These are phyloP conservation scores for Trypanosomatidae sp. DNA, from an alignment of 208 protist genomes.

Conservation along the genomic window DNA sequence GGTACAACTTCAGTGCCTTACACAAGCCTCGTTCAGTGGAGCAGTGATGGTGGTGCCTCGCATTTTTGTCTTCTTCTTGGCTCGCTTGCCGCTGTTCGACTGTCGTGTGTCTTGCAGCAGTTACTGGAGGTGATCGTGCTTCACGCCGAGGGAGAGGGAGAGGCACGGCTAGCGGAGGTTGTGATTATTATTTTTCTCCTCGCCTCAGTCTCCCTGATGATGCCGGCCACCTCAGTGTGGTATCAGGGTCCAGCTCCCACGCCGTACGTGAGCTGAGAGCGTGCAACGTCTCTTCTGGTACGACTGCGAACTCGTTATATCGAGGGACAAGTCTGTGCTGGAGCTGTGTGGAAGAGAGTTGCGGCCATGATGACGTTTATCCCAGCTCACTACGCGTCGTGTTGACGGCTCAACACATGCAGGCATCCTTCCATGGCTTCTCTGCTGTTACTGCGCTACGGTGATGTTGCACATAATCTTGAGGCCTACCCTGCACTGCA, in stretches of 20 bases:
- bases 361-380: background rate
- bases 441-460: background rate
- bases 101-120: background rate
- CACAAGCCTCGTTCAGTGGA: constrained; percentile 12
- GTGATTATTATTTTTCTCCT: background rate
- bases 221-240: background rate
- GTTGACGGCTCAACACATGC: background rate
- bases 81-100: background rate
- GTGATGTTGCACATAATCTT: background rate
- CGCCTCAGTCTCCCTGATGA: background rate
- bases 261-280: background rate
- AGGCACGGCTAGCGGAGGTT: background rate
- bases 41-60: background rate
- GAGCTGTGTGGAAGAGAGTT: background rate
- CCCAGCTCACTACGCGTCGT: background rate
- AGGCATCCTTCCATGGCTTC: background rate
- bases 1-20: constrained; percentile 27
- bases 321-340: background rate
- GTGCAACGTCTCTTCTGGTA: background rate
- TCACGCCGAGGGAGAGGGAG: background rate
- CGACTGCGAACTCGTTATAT: background rate
- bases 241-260: background rate
- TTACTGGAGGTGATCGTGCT: background rate
- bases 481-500: background rate
- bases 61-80: background rate